Evolutionary conservation across 805 yeast species (phyloP).

Genomic region (Candida sithepensis): DNA sequence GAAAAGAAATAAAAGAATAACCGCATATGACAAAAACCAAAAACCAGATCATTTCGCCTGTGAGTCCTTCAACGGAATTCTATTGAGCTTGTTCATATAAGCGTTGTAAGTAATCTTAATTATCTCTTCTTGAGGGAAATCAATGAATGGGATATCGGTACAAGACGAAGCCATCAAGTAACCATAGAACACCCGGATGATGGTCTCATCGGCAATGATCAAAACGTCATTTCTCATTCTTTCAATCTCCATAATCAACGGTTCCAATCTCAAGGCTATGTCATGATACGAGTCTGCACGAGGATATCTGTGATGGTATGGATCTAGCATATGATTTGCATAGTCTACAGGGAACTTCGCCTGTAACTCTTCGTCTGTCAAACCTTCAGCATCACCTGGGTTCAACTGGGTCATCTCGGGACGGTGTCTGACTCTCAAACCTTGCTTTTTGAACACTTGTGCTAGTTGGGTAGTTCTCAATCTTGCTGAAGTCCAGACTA

Average conservation of each 20-base stretch:
- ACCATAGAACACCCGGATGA: conserved; percentile 86
- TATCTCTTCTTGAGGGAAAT: conserved; percentile 77
- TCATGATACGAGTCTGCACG: conserved; percentile 96
- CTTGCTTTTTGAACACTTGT: conserved; percentile 55
- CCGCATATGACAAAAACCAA: not conserved
- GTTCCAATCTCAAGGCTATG: conserved; percentile 90
- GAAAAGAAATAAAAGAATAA: no score
- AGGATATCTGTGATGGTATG: conserved; percentile 89
- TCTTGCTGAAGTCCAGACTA: conserved; percentile 95
- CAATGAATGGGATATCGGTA: conserved; percentile 74
- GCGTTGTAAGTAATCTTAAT: conserved; percentile 88
- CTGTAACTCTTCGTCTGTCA: conserved; percentile 58
- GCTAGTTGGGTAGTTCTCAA: conserved; percentile 81
- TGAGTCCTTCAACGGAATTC: conserved; percentile 30
- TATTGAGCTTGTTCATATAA: conserved; percentile 65
- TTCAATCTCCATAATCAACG: conserved; percentile 89
- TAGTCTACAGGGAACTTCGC: conserved; percentile 66
- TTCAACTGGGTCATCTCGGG: conserved; percentile 83
- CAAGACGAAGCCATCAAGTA: conserved; percentile 91
- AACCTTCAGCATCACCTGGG: conserved; percentile 81
- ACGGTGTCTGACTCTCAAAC: conserved; percentile 67
- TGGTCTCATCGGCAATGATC: conserved; percentile 90
- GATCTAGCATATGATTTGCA: conserved; percentile 63
- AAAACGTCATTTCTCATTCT: conserved; percentile 83
- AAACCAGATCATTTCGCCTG: not conserved